phyloP scores from a whole-genome alignment of 2,329 filamentous ascomycete species.

The Cercospora janseana region DNA sequence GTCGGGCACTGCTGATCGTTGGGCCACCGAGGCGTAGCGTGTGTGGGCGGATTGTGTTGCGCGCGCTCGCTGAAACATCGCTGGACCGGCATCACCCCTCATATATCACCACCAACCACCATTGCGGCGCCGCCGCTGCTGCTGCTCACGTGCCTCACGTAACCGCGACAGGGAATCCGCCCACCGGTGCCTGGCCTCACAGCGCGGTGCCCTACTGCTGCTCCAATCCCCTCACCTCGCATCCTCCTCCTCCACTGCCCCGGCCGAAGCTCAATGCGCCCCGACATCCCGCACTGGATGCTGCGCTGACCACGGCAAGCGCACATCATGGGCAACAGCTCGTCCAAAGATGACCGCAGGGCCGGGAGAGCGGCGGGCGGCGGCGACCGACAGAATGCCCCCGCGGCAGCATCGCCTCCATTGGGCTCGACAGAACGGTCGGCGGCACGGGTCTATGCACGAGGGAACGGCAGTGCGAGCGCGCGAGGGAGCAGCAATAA shows the following conservation, averaged over 20 bases:
- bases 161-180: slow-evolving; percentile 13
- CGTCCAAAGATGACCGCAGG: slow-evolving; percentile 47
- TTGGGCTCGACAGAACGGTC: slow-evolving; percentile 30
- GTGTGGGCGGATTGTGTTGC: neutral
- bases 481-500: slow-evolving; percentile 56
- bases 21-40: too few relatives aligned
- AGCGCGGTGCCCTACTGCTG: slow-evolving; percentile 1
- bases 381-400: slow-evolving; percentile 36
- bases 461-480: slow-evolving; percentile 42
- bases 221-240: neutral
- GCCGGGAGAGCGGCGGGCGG: slow-evolving; percentile 39
- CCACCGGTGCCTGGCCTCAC: slow-evolving; percentile 17
- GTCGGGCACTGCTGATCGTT: too few relatives aligned
- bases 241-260: neutral
- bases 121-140: slow-evolving; percentile 8
- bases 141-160: slow-evolving; percentile 12
- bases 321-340: slow-evolving; percentile 48
- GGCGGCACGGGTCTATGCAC: slow-evolving; percentile 43
- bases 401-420: slow-evolving; percentile 27
- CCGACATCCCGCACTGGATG: slow-evolving; percentile 6
- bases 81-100: slow-evolving; percentile 11
- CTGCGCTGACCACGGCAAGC: slow-evolving; percentile 13
- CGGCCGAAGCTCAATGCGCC: slow-evolving; percentile 15
- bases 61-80: slow-evolving; percentile 11
- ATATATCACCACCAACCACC: slow-evolving; percentile 6